phyloP scores from a whole-genome alignment of 2,329 filamentous ascomycete genomes.

The Fusarium dlaminii region DNA sequence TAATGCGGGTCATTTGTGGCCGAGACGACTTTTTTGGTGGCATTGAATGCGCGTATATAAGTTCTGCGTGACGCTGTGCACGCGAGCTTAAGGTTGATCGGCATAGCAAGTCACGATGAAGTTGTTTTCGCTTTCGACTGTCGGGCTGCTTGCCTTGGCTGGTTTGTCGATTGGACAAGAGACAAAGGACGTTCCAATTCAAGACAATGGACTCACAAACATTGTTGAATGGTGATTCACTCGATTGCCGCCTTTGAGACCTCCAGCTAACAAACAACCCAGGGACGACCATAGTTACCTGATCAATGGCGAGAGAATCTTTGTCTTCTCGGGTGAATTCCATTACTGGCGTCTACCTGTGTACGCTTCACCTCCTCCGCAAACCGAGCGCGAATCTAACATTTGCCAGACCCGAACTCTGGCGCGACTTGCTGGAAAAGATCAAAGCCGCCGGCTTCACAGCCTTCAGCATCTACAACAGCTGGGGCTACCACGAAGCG shows the following conservation, averaged over 20 bases:
- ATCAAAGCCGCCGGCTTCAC: constrained; percentile 56
- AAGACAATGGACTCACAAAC: constrained; percentile 26
- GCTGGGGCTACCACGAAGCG: constrained; percentile 54
- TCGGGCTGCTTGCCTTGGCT: constrained; percentile 21
- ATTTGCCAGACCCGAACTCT: constrained; percentile 44
- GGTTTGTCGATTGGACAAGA: constrained; percentile 23
- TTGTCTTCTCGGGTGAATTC: constrained; percentile 56
- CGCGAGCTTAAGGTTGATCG: not conserved
- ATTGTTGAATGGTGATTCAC: constrained; percentile 24
- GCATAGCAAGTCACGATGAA: constrained; percentile 15
- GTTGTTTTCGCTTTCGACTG: constrained; percentile 17
- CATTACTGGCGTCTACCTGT: constrained; percentile 56
- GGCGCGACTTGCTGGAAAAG: constrained; percentile 55
- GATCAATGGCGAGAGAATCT: constrained; percentile 53
- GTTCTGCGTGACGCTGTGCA: not conserved
- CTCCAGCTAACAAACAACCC: rapidly evolving
- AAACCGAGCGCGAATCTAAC: not conserved
- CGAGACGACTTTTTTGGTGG: not conserved
- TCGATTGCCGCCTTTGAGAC: rapidly evolving
- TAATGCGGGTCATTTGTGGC: constrained; percentile 4
- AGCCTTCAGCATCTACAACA: constrained; percentile 54
- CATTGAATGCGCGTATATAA: not conserved
- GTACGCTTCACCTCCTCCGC: constrained; percentile 35
- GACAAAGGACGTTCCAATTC: constrained; percentile 4
- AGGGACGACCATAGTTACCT: constrained; percentile 55